These are phyloP conservation scores for Akanthomyces uredinophilus DNA, from an alignment of 2,329 filamentous ascomycete genomes.

Conservation along the genomic window DNA sequence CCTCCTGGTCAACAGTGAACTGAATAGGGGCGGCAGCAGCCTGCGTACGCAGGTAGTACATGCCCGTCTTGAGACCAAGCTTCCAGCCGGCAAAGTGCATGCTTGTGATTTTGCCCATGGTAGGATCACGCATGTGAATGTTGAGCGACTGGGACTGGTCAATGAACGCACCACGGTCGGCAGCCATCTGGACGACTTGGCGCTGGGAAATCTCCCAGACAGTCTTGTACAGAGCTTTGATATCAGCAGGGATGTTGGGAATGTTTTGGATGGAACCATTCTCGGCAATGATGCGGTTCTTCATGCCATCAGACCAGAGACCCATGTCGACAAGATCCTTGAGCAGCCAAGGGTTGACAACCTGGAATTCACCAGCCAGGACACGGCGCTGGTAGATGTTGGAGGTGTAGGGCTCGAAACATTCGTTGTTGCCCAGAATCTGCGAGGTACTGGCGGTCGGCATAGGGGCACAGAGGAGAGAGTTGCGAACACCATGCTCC, in stretches of 20 bases:
- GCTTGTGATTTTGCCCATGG: slow-evolving; percentile 99
- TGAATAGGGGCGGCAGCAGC: slow-evolving; percentile 95
- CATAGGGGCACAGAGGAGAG: slow-evolving; percentile 92
- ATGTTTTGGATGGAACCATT: slow-evolving; percentile 95
- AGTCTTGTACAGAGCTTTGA: slow-evolving; percentile 98
- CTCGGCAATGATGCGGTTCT: slow-evolving; percentile 99
- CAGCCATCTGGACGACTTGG: slow-evolving; percentile 93
- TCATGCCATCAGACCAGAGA: slow-evolving; percentile 99
- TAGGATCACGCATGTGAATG: slow-evolving; percentile 98
- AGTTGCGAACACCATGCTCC: slow-evolving; percentile 91
- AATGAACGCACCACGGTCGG: slow-evolving; percentile 96
- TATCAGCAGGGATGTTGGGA: slow-evolving; percentile 89
- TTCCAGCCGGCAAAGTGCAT: slow-evolving; percentile 99
- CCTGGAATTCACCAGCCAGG: slow-evolving; percentile 96
- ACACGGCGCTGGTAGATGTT: slow-evolving; percentile 99
- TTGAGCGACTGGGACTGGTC: slow-evolving; percentile 99
- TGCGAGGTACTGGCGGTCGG: slow-evolving; percentile 95
- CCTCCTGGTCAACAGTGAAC: slow-evolving; percentile 97
- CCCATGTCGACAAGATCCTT: slow-evolving; percentile 98
- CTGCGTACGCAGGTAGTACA: slow-evolving; percentile 99
- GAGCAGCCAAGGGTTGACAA: slow-evolving; percentile 97
- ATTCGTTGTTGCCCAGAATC: slow-evolving; percentile 98
- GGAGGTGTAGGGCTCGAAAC: slow-evolving; percentile 98
- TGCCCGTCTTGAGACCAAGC: slow-evolving; percentile 97
- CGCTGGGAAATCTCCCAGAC: slow-evolving; percentile 99